Evolutionary conservation across 2,329 filamentous ascomycete species (phyloP), one percentile per base, ranked within the genome.

Genomic region (Madurella mycetomatis): DNA sequence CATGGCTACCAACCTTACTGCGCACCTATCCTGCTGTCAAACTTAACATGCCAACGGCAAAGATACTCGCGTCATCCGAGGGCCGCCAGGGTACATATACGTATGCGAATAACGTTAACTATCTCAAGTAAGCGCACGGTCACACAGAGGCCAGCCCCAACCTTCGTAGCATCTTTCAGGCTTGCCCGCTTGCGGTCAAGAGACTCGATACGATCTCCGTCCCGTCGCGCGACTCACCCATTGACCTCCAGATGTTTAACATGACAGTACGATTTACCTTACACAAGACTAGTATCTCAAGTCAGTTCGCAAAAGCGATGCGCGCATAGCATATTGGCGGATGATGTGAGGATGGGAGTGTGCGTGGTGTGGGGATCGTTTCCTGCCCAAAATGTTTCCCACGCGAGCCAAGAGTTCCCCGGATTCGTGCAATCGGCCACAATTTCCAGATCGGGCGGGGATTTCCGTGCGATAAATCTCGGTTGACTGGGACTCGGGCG

Each of bases 391-490:
- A 9, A 41, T 4, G 13, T 17, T 41, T 9, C 15, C n/a, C n/a
- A 47, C 25, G 46, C 46, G 15, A 16, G 54, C 50, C 51, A 53
- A 54, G 55, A 41, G 32, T 54, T 53, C 57, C 51, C 52, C 53
- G 45, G 55, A 55, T 53, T 54, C 51, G 42, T 44, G 45, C 5
- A 9, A 9, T 50, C 57, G 55, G 57, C 41, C 43, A 19, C 47
- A 16, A 34, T 25, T 60, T 51, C 57, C 57, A 17, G 7, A 60
- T 53, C 37, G 40, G 37, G 52, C 34, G 52, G 47, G 32, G 2
- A 16, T 32, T 47, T 40, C 57, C 47, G 47, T 15, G 16, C 13
- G 43, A 44, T 17, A 37, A 56, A 54, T 51, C 53, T 53, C 41
- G 48, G 44, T 41, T 49, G n/a, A 17, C 25, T 25, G 25, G 25